Conservation (phyloP, 345 rosid species). For the Brassica incana region DNA sequence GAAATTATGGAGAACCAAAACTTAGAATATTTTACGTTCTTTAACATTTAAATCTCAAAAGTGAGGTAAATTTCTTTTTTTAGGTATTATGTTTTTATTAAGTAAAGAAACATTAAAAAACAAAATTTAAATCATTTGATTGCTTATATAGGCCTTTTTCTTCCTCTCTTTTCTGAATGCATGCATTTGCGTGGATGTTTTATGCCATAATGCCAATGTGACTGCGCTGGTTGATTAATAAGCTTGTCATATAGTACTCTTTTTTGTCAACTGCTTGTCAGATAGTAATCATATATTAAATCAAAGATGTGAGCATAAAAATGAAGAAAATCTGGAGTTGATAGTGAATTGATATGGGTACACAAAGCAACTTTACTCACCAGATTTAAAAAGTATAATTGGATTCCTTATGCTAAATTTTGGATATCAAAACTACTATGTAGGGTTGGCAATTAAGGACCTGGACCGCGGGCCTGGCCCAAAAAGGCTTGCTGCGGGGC, state of each 20-base stretch:
- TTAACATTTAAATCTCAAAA: neutral
- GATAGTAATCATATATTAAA: neutral
- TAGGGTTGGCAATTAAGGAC: too few relatives aligned
- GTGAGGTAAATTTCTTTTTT: neutral
- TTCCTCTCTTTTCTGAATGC: neutral
- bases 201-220: neutral
- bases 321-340: neutral
- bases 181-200: neutral
- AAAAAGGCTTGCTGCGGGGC: too few relatives aligned
- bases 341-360: neutral
- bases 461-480: too few relatives aligned
- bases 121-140: neutral
- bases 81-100: neutral
- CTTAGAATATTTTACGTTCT: neutral
- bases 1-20: neutral
- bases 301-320: neutral
- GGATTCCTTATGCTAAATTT: neutral
- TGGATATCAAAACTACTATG: neutral
- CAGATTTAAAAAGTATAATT: neutral
- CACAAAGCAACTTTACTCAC: neutral
- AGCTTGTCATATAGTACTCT: neutral
- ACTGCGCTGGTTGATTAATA: neutral
- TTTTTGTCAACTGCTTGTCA: neutral
- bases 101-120: neutral
- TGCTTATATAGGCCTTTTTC: neutral